Percentiles rank a stretch among this genome's conserved stretches.
Conservation (phyloP, 2,329 filamentous ascomycete species). For the Alternaria atra region DNA sequence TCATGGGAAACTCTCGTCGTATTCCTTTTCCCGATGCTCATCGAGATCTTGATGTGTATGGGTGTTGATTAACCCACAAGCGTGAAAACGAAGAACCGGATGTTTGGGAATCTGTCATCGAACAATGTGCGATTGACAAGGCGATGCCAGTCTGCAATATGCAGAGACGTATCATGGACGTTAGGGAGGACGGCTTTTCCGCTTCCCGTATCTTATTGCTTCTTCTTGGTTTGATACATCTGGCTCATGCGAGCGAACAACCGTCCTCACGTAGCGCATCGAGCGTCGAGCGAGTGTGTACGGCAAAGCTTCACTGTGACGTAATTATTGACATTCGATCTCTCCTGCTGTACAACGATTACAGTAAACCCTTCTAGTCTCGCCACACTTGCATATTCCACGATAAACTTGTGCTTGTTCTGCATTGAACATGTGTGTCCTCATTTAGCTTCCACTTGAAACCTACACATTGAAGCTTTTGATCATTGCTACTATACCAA, state of each 20-base stretch:
- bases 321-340: neutral
- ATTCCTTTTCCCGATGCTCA: constrained; percentile 15
- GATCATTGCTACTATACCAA: neutral
- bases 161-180: neutral
- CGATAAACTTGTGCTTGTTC: neutral
- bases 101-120: neutral
- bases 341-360: neutral
- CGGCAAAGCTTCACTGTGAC: neutral
- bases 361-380: neutral
- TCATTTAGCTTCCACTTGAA: neutral
- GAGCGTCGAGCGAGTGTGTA: neutral
- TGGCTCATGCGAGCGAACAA: constrained; percentile 1
- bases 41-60: constrained; percentile 4
- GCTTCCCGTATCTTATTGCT: neutral
- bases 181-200: constrained; percentile 1
- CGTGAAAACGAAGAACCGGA: neutral
- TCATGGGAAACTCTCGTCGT: neutral
- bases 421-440: neutral
- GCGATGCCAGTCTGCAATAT: neutral
- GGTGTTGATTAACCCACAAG: neutral
- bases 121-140: neutral
- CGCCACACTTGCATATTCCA: neutral
- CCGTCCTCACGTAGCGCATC: neutral
- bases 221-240: neutral
- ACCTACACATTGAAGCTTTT: constrained; percentile 1